phyloP scores from a whole-genome alignment of 164 flowering plant genomes.

The Chloranthus sessilifolius region DNA sequence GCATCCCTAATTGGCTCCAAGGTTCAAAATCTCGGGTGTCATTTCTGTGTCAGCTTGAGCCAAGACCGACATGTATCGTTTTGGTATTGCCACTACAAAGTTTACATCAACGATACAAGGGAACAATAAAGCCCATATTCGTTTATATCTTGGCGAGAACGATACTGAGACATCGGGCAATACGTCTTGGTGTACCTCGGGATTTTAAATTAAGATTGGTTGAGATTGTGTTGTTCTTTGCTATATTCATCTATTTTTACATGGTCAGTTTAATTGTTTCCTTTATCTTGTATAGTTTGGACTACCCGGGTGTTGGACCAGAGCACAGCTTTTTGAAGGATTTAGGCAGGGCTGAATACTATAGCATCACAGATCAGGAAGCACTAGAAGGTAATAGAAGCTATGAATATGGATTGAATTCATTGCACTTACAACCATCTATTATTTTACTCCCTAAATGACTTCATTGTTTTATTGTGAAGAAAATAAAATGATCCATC shows the following conservation, averaged over 20 bases:
- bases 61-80: too few species aligned
- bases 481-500: neutral
- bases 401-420: neutral
- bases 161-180: too few species aligned
- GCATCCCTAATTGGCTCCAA: too few species aligned
- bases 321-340: slow-evolving; percentile 6
- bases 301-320: slow-evolving; percentile 6
- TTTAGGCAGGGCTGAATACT: neutral
- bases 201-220: too few species aligned
- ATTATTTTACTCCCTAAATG: neutral
- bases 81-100: too few species aligned
- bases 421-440: neutral
- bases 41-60: too few species aligned
- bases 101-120: too few species aligned
- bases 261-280: slow-evolving; percentile 7
- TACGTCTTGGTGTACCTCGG: too few species aligned
- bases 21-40: too few species aligned
- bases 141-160: too few species aligned
- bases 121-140: too few species aligned
- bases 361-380: slow-evolving; percentile 2
- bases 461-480: neutral
- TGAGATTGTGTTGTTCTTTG: too few species aligned
- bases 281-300: slow-evolving; percentile 1
- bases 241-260: neutral
- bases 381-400: neutral